These are phyloP conservation scores for Hyaloperonospora brassicae DNA, from an alignment of 352 stramenopile genomes.

Conservation along the genomic window DNA sequence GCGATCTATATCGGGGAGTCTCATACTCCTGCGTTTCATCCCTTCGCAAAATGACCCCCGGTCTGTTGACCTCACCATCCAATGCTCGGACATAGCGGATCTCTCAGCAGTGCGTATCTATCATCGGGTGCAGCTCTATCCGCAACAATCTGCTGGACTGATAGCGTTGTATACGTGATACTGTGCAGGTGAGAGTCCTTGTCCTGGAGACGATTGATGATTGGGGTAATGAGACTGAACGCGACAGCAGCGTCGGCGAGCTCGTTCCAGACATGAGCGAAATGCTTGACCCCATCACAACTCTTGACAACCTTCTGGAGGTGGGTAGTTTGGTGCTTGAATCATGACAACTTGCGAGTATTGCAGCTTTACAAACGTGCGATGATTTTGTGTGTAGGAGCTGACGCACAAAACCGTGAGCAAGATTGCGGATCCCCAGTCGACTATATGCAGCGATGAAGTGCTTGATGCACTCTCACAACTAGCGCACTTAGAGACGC, in stretches of 20 bases:
- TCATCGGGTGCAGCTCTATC: background rate
- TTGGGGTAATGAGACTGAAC: conserved; percentile 5
- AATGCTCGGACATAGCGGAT: conserved; percentile 49
- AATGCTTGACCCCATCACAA: conserved; percentile 21
- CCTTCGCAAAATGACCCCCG: conserved; percentile 18
- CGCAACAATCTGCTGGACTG: background rate
- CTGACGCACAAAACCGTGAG: conserved; percentile 26
- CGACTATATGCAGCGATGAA: conserved; percentile 37
- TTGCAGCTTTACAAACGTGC: background rate
- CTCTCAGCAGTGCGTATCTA: conserved; percentile 42
- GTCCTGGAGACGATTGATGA: conserved; percentile 24
- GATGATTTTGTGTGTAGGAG: conserved; percentile 17
- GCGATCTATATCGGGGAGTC: conserved; percentile 31
- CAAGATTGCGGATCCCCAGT: conserved; percentile 25
- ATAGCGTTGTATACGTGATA: background rate
- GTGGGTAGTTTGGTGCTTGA: conserved; percentile 8
- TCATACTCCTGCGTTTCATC: conserved; percentile 39
- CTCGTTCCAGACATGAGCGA: conserved; percentile 13
- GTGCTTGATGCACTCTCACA: conserved; percentile 35
- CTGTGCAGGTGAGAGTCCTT: conserved; percentile 48
- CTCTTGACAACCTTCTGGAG: conserved; percentile 24
- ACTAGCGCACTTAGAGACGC: conserved; percentile 32
- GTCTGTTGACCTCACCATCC: conserved; percentile 37
- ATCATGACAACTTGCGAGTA: background rate
- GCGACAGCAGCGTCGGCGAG: conserved; percentile 8